Percentiles rank a stretch among this genome's conserved stretches.
Conservation (phyloP, 1,139 yeast species). For the Pichia kudriavzevii region DNA sequence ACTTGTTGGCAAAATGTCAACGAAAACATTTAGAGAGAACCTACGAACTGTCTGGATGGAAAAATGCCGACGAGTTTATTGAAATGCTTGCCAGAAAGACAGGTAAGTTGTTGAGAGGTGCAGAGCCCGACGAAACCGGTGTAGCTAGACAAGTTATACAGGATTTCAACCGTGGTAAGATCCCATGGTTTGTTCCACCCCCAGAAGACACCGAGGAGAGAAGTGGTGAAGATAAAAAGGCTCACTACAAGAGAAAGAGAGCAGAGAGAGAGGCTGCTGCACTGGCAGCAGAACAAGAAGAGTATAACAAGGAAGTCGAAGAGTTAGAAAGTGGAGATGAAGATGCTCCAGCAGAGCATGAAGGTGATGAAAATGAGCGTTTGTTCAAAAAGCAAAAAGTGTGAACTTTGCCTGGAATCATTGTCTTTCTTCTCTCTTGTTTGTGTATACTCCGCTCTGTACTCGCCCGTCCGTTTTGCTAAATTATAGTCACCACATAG, state of each 20-base stretch:
- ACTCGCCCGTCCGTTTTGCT: slow-evolving; percentile 5
- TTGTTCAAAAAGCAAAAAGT: slow-evolving; percentile 9
- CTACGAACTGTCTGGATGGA: slow-evolving; percentile 92
- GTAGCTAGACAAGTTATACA: slow-evolving; percentile 85
- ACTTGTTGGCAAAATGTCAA: slow-evolving; percentile 77
- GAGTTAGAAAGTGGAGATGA: slow-evolving; percentile 12
- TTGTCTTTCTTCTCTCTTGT: slow-evolving; percentile 2
- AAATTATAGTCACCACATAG: no score
- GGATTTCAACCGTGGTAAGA: slow-evolving; percentile 94
- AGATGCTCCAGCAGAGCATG: slow-evolving; percentile 2
- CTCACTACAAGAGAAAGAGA: slow-evolving; percentile 44
- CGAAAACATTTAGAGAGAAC: slow-evolving; percentile 90
- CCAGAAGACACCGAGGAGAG: slow-evolving; percentile 57
- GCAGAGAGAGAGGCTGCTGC: slow-evolving; percentile 31
- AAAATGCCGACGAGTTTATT: slow-evolving; percentile 71
- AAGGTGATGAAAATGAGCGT: slow-evolving; percentile 5
- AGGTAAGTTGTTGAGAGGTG: slow-evolving; percentile 91
- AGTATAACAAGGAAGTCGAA: slow-evolving; percentile 15
- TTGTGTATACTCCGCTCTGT: background rate
- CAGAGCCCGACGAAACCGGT: slow-evolving; percentile 94
- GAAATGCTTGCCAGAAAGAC: slow-evolving; percentile 87
- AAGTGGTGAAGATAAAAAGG: slow-evolving; percentile 50
- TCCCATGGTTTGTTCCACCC: slow-evolving; percentile 97
- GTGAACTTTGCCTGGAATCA: background rate
- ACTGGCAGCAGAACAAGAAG: slow-evolving; percentile 21